Conservation (phyloP, 2,329 filamentous ascomycete genomes). For the Hypoxylon sp. region DNA sequence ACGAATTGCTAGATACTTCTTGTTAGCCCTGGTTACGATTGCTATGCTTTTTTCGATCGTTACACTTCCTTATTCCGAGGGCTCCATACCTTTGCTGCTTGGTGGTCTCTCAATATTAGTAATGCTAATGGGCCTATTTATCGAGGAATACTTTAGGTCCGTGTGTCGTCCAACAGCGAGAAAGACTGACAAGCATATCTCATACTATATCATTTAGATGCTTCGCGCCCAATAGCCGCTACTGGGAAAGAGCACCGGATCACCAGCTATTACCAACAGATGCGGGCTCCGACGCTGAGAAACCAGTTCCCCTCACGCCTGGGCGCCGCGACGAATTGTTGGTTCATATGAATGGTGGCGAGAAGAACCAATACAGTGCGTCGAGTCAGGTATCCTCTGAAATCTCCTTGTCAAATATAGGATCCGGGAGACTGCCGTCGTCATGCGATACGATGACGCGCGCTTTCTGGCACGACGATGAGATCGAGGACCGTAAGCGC, state of each 20-base stretch:
- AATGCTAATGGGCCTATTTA: conserved; percentile 26
- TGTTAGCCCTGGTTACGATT: conserved; percentile 23
- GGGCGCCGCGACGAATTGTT: conserved; percentile 21
- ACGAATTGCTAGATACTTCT: conserved; percentile 29
- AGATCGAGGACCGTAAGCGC: neutral
- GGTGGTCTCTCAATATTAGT: conserved; percentile 29
- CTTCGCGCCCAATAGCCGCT: conserved; percentile 1
- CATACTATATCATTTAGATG: conserved; percentile 16
- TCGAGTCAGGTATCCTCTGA: conserved; percentile 47
- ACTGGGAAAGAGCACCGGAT: conserved; percentile 23
- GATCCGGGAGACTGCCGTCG: conserved; percentile 44
- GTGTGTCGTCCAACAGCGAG: neutral
- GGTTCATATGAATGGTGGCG: conserved; percentile 34
- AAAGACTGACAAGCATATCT: neutral
- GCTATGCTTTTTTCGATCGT: conserved; percentile 10
- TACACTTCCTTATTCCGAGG: conserved; percentile 14
- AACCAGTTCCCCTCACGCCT: neutral
- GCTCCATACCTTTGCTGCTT: conserved; percentile 21
- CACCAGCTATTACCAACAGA: conserved; percentile 4
- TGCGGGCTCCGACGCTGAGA: neutral
- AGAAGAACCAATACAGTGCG: conserved; percentile 19
- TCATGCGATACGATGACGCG: conserved; percentile 43
- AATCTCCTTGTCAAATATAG: conserved; percentile 44
- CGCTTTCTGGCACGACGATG: conserved; percentile 28
- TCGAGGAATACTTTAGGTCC: conserved; percentile 38